Evolutionary conservation across 495 filamentous ascomycete species (phyloP), one percentile per base, ranked within the genome.

Genomic region (Hyaloscypha bicolor): DNA sequence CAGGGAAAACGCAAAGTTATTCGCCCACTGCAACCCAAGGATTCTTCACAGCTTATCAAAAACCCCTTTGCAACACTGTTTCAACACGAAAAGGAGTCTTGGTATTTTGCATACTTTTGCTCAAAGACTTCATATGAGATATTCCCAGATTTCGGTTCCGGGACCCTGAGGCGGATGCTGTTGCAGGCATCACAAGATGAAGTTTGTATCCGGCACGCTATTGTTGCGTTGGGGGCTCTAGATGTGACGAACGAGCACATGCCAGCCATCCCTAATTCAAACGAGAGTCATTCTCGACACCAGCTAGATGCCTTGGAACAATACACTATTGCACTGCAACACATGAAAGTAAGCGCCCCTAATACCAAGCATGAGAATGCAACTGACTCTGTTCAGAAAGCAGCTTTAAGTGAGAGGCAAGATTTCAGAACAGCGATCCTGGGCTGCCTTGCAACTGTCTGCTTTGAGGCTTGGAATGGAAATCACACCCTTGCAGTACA

Each of bases 151-250:
- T 88, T 87, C 58, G 77, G 81, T 55, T 85, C 83, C 3, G 82
- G 79, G 11, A 86, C 88, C 65, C 88, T 86, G 87, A 80, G 77
- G 19, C 77, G 69, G 61, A 78, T 75, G 12, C 76, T 90, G 21
- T 74, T 88, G 52, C 84, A 86, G 69, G 85, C 84, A 66, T 86
- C 82, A 39, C 79, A 85, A 53, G 80, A 80, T 21, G 84, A 88
- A 70, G 77, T 85, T 6, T 78, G 82, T 9, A 84, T 90, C 55
- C 81, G 84, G 16, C 87, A 89, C 71, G 85, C 87, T 19, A 79
- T 88, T 4, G 78, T 88, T n/a, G 87, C 88, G 31, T 74, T 90
- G 21, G 83, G 85, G 42, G 83, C 86, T 0, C 76, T 88, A 30
- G 87, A 89, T 64, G 83, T 86, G 68, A 83, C 82, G 3, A 37